phyloP scores from a whole-genome alignment of 805 yeast species.

The Metschnikowia baotianmanensis region DNA sequence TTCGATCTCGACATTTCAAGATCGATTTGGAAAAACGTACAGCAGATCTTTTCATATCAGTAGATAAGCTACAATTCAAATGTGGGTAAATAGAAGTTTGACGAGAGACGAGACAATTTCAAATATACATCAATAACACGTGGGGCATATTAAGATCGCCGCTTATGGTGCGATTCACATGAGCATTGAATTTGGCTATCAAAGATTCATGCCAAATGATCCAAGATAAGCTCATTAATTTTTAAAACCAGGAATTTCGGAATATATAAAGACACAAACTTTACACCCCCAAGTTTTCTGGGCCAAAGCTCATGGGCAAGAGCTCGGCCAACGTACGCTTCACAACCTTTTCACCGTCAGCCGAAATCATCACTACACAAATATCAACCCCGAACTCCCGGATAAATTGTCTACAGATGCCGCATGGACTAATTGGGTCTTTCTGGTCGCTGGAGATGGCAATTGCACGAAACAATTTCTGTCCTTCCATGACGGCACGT shows the following conservation, averaged over 20 bases:
- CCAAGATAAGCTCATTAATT: too few relatives aligned
- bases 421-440: constrained; percentile 80
- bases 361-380: constrained; percentile 69
- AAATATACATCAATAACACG: too few relatives aligned
- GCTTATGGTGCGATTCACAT: too few relatives aligned
- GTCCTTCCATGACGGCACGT: constrained; percentile 38
- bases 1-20: too few relatives aligned
- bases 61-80: too few relatives aligned
- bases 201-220: too few relatives aligned
- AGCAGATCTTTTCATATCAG: too few relatives aligned
- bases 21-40: too few relatives aligned
- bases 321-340: constrained; percentile 57
- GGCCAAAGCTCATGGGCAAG: constrained; percentile 85
- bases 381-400: constrained; percentile 68
- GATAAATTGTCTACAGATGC: constrained; percentile 87
- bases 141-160: too few relatives aligned
- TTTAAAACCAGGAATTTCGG: background rate
- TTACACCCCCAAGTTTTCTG: constrained; percentile 46
- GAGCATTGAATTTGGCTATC: too few relatives aligned
- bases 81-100: too few relatives aligned
- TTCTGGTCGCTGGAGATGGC: constrained; percentile 63
- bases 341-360: constrained; percentile 43
- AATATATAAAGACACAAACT: background rate
- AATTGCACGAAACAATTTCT: constrained; percentile 49
- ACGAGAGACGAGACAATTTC: too few relatives aligned